Conservation (phyloP, 192 early-diverging fungal species). For the Umbelopsis ramanniana region DNA sequence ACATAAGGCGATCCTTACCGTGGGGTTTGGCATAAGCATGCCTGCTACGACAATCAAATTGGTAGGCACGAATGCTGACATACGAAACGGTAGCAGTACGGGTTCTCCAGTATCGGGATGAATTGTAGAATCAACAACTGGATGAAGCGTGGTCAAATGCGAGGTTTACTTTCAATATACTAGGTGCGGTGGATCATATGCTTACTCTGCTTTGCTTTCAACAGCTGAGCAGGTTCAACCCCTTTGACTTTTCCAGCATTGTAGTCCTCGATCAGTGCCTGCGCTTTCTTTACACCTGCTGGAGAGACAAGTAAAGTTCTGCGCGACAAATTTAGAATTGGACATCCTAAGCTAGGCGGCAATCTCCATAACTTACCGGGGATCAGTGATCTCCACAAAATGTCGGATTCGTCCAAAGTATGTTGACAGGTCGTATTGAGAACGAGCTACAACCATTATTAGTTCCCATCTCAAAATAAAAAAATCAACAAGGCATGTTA, state of each 20-base stretch:
- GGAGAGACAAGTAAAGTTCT: constrained; percentile 69
- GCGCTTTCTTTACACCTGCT: constrained; percentile 61
- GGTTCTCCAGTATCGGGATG: constrained; percentile 85
- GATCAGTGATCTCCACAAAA: constrained; percentile 77
- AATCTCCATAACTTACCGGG: constrained; percentile 43
- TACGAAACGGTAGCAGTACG: constrained; percentile 79
- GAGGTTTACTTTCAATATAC: neutral
- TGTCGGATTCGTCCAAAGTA: constrained; percentile 77
- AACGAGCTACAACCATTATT: constrained; percentile 43
- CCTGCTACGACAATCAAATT: constrained; percentile 82
- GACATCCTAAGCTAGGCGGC: too few species aligned
- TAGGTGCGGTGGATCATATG: too few species aligned
- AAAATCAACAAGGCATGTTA: too few species aligned
- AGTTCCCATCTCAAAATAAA: neutral
- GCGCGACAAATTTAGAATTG: neutral
- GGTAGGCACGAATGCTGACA: constrained; percentile 85
- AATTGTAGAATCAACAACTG: constrained; percentile 75
- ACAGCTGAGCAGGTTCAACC: constrained; percentile 57
- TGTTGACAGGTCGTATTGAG: constrained; percentile 66
- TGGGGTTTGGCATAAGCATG: constrained; percentile 84
- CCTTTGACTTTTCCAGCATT: constrained; percentile 49
- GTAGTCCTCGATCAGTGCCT: constrained; percentile 64
- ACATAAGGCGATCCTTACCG: constrained; percentile 44
- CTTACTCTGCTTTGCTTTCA: constrained; percentile 75
- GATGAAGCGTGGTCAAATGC: neutral